Evolutionary conservation across 768 basidiomycete genomes (phyloP).

Genomic region (Russula brevipes): DNA sequence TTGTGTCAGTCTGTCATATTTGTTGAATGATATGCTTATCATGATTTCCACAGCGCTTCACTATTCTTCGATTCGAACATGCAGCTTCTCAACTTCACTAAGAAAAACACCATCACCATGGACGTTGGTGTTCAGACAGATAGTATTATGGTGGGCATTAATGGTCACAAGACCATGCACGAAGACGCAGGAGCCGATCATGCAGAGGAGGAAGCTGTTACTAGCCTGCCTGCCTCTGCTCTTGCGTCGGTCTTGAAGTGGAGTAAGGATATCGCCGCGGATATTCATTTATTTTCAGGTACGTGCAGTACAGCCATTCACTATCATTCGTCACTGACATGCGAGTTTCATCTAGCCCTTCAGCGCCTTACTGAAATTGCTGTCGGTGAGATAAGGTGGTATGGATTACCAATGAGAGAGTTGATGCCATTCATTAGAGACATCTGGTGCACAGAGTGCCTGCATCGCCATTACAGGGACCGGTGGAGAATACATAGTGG

Average conservation of each 20-base stretch:
- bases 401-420: background rate
- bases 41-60: constrained; percentile 38
- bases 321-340: constrained; percentile 25
- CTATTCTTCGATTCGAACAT: constrained; percentile 44
- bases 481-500: constrained; percentile 65
- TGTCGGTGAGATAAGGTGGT: constrained; percentile 40
- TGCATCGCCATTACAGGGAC: constrained; percentile 66
- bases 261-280: constrained; percentile 70
- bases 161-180: constrained; percentile 30
- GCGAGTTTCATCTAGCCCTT: constrained; percentile 36
- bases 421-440: constrained; percentile 37
- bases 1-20: constrained; percentile 45
- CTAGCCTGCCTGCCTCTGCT: constrained; percentile 54
- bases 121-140: constrained; percentile 64
- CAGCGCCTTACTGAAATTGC: constrained; percentile 69
- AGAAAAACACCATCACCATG: constrained; percentile 50
- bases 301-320: constrained; percentile 4
- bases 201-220: constrained; percentile 49
- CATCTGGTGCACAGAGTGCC: constrained; percentile 60
- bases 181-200: constrained; percentile 34
- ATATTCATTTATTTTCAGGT: constrained; percentile 65
- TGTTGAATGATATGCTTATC: background rate
- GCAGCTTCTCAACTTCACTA: constrained; percentile 45
- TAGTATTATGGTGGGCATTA: constrained; percentile 33
- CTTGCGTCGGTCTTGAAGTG: constrained; percentile 65